Conservation (phyloP, 2,329 filamentous ascomycete species). For the Diaporthe nobilis region DNA sequence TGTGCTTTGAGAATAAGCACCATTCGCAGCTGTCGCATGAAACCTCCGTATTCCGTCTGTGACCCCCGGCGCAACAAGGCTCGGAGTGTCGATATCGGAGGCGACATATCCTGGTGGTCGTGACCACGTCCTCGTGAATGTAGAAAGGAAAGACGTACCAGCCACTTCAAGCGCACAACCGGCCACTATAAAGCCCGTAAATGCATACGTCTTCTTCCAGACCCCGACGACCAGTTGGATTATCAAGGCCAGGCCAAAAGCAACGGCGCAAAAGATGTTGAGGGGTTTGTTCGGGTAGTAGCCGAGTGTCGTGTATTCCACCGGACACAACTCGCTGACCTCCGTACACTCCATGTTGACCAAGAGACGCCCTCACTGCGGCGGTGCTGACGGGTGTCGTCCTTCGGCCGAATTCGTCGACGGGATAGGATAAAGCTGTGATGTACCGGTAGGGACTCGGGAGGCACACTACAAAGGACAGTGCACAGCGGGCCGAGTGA, state of each 20-base stretch:
- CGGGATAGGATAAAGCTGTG: not conserved
- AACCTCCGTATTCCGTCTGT: not conserved
- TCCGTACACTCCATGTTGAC: slow-evolving; percentile 52
- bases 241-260: slow-evolving; percentile 62
- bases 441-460: not conserved
- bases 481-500: not conserved
- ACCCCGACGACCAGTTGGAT: slow-evolving; percentile 59
- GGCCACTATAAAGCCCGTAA: slow-evolving; percentile 61
- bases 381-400: not conserved
- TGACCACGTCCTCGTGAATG: not conserved
- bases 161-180: slow-evolving; percentile 67
- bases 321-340: slow-evolving; percentile 63
- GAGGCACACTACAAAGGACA: not conserved
- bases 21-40: not conserved
- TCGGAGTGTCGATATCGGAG: not conserved
- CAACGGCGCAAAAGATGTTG: slow-evolving; percentile 67
- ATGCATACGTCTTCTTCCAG: slow-evolving; percentile 69
- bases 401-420: not conserved
- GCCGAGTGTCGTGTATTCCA: slow-evolving; percentile 65
- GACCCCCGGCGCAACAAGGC: not conserved
- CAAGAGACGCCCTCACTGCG: not conserved
- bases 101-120: not conserved
- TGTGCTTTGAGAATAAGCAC: not conserved
- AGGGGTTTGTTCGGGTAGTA: slow-evolving; percentile 70
- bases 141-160: slow-evolving; percentile 53